Evolutionary conservation across 164 flowering plant species (phyloP).

Genomic region (Macadamia tetraphylla): DNA sequence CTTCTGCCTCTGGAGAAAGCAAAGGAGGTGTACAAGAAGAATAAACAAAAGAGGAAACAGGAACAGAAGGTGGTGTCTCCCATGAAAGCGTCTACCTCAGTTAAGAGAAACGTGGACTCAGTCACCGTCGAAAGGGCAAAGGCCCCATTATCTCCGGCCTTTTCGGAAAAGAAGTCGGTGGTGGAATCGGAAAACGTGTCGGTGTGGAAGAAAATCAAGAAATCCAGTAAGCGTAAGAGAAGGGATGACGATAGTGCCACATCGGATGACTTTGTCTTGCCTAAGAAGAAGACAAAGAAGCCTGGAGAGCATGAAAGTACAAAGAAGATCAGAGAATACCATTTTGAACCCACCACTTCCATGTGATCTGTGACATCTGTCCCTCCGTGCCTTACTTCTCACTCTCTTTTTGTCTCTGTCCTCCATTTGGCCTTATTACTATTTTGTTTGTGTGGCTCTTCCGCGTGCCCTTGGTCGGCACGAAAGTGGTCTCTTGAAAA

Average conservation of each 20-base stretch:
- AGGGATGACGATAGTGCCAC: constrained; percentile 12
- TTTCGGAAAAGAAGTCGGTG: constrained; percentile 27
- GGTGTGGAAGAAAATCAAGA: constrained; percentile 10
- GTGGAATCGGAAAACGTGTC: constrained; percentile 20
- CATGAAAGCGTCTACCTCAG: constrained; percentile 31
- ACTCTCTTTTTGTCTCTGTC: too few relatives aligned
- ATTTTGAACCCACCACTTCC: too few relatives aligned
- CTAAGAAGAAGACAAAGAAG: constrained; percentile 3
- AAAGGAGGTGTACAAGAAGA: constrained; percentile 54
- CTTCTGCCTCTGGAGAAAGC: constrained; percentile 62
- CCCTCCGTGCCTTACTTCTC: too few relatives aligned
- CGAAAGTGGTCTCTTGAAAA: too few relatives aligned
- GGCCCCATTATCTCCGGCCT: constrained; percentile 13
- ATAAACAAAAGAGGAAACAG: constrained; percentile 41
- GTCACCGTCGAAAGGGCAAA: constrained; percentile 27
- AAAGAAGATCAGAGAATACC: too few relatives aligned
- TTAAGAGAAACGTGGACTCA: constrained; percentile 30
- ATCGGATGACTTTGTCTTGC: constrained; percentile 34
- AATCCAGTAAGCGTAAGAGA: constrained; percentile 41
- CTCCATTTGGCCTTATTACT: too few relatives aligned
- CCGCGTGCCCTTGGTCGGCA: too few relatives aligned
- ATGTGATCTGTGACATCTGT: too few relatives aligned
- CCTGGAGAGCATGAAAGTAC: too few relatives aligned
- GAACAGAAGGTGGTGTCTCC: constrained; percentile 49
- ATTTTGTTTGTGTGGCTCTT: too few relatives aligned